Evolutionary conservation across 176 grass and related monocot genomes (phyloP), one percentile per base, ranked within the genome.

Genomic region (Carex kokanica): DNA sequence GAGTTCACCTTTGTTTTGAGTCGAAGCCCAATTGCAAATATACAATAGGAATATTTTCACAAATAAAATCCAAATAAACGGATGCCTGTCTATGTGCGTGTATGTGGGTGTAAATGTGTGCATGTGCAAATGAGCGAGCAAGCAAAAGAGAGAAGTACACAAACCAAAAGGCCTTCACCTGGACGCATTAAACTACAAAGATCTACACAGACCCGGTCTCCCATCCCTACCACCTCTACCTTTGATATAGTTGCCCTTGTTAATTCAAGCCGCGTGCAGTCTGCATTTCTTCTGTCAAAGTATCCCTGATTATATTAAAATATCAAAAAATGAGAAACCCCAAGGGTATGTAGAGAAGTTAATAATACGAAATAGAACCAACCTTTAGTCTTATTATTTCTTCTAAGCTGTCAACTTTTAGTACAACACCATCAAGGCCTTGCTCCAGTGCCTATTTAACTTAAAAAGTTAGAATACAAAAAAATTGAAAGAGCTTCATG

Each of bases 161-260:
- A 87, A 93, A 99, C 96, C 93, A 99, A 79, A 88, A 99, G 93
- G 70, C 93, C 96, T 95, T 95, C 91, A 23, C 96, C 91, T 1
- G 93, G 96, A 86, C 25, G 82, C 93, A 99, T 99, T 51, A 99
- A 86, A 81, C 86, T 95, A 84, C 93, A 99, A 89, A 95, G 96
- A 64, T 99, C 96, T 56, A 99, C 93, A 87, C 96, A 99, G 65
- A 95, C 96, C 80, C 93, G 90, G 83, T 99, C 93, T 56, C 91
- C 96, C 91, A 99, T 99, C 78, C 96, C 89, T 64, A 99, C 86
- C 40, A 93, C 82, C 75, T 91, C 81, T 84, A 92, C 84, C 51
- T 91, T 90, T 56, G 96, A 91, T 86, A 99, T 31, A 36, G 89
- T 93, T 45, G 86, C 91, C 60, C 88, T 93, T 85, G 93, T 91